phyloP scores from a whole-genome alignment of 352 stramenopile genomes.

The Globisporangium cylindrosporum region DNA sequence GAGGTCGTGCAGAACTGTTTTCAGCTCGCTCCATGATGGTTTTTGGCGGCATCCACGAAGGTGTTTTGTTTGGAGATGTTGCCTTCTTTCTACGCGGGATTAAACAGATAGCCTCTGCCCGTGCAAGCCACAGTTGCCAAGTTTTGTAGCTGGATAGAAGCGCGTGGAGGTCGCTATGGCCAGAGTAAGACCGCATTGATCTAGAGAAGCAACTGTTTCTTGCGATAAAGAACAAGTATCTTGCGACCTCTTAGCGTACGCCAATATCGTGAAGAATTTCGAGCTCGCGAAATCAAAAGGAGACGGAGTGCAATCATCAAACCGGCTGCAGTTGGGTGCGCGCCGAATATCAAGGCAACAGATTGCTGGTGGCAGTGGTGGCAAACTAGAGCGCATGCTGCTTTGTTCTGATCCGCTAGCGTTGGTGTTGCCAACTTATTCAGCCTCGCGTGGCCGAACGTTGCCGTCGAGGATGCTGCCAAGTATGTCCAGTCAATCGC shows the following conservation, averaged over 20 bases:
- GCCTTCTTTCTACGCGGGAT: neutral
- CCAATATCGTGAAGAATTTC: neutral
- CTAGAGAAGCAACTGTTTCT: neutral
- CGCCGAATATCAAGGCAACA: neutral
- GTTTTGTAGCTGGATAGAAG: neutral
- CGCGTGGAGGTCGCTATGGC: neutral
- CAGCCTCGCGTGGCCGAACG: neutral
- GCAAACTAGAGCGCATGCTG: conserved; percentile 1
- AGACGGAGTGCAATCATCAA: neutral
- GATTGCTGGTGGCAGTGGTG: neutral
- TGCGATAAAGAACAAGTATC: neutral
- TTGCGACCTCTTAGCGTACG: neutral
- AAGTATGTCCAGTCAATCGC: neutral
- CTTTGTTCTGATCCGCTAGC: neutral
- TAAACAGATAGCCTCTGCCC: neutral
- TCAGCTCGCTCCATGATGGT: neutral
- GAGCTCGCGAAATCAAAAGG: conserved; percentile 1
- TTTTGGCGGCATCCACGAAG: neutral
- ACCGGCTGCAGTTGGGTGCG: neutral
- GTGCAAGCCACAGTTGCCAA: neutral
- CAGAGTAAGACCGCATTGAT: neutral
- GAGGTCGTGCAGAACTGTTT: neutral
- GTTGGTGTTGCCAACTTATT: neutral
- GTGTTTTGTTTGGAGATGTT: neutral
- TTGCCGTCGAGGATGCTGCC: neutral